Evolutionary conservation across 2,329 filamentous ascomycete genomes (phyloP).

Genomic region (Apiospora hydei): DNA sequence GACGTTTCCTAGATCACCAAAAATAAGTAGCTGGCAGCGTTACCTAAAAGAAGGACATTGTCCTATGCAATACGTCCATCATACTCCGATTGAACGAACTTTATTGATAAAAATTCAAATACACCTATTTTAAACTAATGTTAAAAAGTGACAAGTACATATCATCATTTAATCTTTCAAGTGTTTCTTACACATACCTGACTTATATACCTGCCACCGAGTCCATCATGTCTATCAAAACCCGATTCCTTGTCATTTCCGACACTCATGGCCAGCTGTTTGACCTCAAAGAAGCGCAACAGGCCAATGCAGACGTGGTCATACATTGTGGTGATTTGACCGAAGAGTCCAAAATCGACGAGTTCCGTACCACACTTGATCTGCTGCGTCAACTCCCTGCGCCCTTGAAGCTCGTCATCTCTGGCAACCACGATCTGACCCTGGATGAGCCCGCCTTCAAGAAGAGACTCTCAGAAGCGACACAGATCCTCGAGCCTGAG

Average conservation of each 20-base stretch:
- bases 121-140: too few species aligned
- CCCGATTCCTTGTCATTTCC: constrained; percentile 52
- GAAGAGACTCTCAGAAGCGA: background rate
- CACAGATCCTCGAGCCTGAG: background rate
- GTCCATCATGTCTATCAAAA: constrained; percentile 40
- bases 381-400: constrained; percentile 52
- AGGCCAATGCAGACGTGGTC: constrained; percentile 50
- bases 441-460: constrained; percentile 37
- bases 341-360: constrained; percentile 47
- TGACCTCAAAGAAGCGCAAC: constrained; percentile 29
- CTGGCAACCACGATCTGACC: constrained; percentile 62
- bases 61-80: background rate
- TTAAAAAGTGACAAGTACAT: too few species aligned
- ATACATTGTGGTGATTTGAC: constrained; percentile 63
- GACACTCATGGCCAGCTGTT: constrained; percentile 51
- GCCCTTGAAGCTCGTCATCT: constrained; percentile 58
- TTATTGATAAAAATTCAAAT: too few species aligned
- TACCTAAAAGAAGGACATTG: background rate
- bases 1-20: background rate
- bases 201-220: too few species aligned
- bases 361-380: constrained; percentile 51
- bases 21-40: background rate
- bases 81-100: background rate
- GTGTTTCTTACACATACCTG: too few species aligned
- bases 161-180: too few species aligned